Conservation (phyloP, 768 basidiomycete species). For the Cystobasidium onofrii region DNA sequence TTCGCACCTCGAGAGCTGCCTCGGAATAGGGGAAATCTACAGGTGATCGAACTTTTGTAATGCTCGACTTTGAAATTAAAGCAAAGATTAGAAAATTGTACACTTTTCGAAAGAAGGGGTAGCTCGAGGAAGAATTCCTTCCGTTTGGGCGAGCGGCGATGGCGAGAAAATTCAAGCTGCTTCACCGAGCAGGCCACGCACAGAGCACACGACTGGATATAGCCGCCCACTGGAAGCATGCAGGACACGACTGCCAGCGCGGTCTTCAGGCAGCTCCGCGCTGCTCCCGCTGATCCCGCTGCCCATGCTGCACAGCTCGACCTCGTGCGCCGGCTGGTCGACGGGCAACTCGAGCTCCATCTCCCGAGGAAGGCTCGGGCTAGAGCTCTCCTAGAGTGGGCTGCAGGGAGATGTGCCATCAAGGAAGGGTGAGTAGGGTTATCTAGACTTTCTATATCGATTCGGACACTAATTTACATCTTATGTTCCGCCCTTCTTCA, state of each 20-base stretch:
- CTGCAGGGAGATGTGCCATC: not conserved
- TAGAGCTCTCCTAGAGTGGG: constrained; percentile 4
- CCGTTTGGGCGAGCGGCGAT: not conserved
- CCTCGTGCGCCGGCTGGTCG: not conserved
- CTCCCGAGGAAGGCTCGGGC: constrained; percentile 11
- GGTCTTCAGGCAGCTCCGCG: constrained; percentile 4
- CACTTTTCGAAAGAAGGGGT: not conserved
- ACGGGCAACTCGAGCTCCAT: not conserved
- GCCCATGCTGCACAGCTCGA: not conserved
- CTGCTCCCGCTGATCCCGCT: not conserved
- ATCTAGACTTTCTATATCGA: not conserved
- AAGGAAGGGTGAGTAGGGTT: not conserved
- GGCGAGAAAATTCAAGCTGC: not conserved
- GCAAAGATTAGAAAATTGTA: not conserved
- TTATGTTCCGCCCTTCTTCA: not conserved
- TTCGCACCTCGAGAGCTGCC: too few species aligned
- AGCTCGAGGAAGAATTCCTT: not conserved
- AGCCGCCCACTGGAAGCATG: not conserved
- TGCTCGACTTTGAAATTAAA: not conserved
- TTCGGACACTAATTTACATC: not conserved
- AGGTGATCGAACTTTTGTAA: not conserved
- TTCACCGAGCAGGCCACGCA: too few species aligned
- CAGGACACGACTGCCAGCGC: not conserved
- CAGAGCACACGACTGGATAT: too few species aligned
- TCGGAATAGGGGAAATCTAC: not conserved